phyloP scores from a whole-genome alignment of 2,329 filamentous ascomycete genomes.

The Fusarium kyushuense region DNA sequence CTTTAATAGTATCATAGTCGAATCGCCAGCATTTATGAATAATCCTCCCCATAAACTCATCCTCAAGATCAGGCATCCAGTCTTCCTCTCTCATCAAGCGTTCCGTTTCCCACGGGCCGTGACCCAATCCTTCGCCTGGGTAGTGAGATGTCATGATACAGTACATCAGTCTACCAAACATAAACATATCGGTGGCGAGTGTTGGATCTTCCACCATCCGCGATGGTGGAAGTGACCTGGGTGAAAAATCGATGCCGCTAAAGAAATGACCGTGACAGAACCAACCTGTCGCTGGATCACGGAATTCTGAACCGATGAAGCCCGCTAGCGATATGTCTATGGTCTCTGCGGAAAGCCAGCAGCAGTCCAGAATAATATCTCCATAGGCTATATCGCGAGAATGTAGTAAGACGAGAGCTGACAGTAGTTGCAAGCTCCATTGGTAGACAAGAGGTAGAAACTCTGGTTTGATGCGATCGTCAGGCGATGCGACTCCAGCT shows the following conservation, averaged over 20 bases:
- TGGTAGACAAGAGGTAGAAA: background rate
- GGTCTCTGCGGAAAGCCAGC: background rate
- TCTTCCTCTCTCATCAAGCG: background rate
- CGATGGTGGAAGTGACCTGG: background rate
- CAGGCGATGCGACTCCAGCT: fast-evolving
- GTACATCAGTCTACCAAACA: background rate
- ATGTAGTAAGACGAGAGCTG: background rate
- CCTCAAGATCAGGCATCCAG: slow-evolving; percentile 6
- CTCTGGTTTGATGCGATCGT: fast-evolving
- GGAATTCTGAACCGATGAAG: fast-evolving
- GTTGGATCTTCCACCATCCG: background rate
- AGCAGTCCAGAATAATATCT: fast-evolving
- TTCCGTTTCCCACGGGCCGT: background rate
- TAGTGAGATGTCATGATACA: background rate
- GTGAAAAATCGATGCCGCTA: background rate
- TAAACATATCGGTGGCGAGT: background rate
- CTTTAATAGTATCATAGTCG: background rate
- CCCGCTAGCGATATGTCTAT: background rate
- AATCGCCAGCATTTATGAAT: background rate
- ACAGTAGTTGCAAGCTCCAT: background rate
- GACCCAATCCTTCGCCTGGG: background rate
- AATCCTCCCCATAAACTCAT: background rate
- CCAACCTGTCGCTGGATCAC: background rate
- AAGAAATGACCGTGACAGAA: background rate
- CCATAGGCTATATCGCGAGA: background rate